These are phyloP conservation scores for Nectriaceae sp. DNA, from an alignment of 2,329 filamentous ascomycete genomes.

Conservation along the genomic window DNA sequence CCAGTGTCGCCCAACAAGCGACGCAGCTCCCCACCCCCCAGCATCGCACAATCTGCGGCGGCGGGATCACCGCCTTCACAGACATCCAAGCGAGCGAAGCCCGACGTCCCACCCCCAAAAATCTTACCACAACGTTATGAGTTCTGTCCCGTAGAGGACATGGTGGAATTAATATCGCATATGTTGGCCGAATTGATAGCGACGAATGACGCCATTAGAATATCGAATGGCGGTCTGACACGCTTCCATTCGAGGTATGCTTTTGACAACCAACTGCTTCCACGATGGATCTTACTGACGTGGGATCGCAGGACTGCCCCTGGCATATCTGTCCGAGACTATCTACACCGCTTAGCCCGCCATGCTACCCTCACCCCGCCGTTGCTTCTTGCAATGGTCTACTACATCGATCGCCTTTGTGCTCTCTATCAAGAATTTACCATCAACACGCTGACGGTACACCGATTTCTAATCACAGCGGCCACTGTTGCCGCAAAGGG, in stretches of 20 bases:
- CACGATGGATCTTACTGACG: slow-evolving; percentile 23
- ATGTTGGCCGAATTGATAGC: slow-evolving; percentile 96
- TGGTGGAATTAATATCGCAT: slow-evolving; percentile 87
- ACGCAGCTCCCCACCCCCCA: slow-evolving; percentile 28
- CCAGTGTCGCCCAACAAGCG: slow-evolving; percentile 38
- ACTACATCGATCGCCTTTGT: slow-evolving; percentile 95
- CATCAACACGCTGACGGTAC: slow-evolving; percentile 93
- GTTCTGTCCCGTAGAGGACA: slow-evolving; percentile 76
- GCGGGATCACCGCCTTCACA: slow-evolving; percentile 29
- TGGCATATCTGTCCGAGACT: slow-evolving; percentile 92
- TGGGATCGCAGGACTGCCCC: slow-evolving; percentile 61
- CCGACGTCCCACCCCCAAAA: slow-evolving; percentile 54
- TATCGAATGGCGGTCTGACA: slow-evolving; percentile 76
- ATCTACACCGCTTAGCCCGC: slow-evolving; percentile 86
- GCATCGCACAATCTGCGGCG: slow-evolving; percentile 28
- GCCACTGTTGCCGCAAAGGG: slow-evolving; percentile 96
- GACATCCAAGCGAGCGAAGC: slow-evolving; percentile 55
- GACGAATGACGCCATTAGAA: slow-evolving; percentile 86
- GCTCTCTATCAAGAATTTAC: slow-evolving; percentile 92
- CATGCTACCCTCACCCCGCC: slow-evolving; percentile 93
- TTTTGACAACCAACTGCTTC: slow-evolving; percentile 4
- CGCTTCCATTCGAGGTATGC: slow-evolving; percentile 91
- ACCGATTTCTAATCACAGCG: slow-evolving; percentile 94
- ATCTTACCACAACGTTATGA: slow-evolving; percentile 76
- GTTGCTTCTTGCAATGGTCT: slow-evolving; percentile 97